Evolutionary conservation across 2,329 filamentous ascomycete species (phyloP).

Genomic region (Alternaria consortialis): DNA sequence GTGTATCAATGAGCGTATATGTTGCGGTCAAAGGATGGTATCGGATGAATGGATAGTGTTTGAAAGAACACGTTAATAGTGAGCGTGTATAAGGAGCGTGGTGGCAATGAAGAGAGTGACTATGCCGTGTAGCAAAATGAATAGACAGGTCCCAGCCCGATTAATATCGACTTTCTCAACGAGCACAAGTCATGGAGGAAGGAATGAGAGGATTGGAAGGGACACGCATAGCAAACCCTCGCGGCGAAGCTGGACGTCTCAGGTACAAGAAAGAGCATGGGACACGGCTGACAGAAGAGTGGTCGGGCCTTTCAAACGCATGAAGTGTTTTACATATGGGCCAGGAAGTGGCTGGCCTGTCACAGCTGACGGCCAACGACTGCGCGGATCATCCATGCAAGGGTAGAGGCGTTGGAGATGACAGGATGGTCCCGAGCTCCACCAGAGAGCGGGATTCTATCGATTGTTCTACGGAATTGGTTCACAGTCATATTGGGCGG

Average conservation of each 20-base stretch:
- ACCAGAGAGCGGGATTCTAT: constrained; percentile 20
- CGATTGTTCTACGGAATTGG: constrained; percentile 13
- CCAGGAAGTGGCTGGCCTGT: constrained; percentile 39
- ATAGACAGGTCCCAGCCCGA: constrained; percentile 30
- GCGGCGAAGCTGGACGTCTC: constrained; percentile 44
- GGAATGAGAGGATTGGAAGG: constrained; percentile 32
- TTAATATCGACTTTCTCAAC: constrained; percentile 30
- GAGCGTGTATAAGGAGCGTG: constrained; percentile 22
- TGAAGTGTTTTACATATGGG: constrained; percentile 46
- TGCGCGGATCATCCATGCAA: constrained; percentile 32
- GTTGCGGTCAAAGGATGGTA: background rate
- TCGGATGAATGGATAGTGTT: constrained; percentile 14
- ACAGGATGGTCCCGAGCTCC: constrained; percentile 29
- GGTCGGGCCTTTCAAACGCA: constrained; percentile 46
- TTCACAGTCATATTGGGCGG: constrained; percentile 5
- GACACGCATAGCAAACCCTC: constrained; percentile 29
- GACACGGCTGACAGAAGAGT: constrained; percentile 38
- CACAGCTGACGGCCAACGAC: constrained; percentile 29
- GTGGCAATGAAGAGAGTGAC: constrained; percentile 26
- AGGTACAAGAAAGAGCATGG: constrained; percentile 43
- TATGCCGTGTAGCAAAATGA: constrained; percentile 20
- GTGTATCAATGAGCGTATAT: constrained; percentile 9
- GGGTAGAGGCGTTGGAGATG: constrained; percentile 34
- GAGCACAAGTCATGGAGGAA: constrained; percentile 19
- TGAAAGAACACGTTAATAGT: constrained; percentile 4